Evolutionary conservation across 2,329 filamentous ascomycete genomes (phyloP).

Genomic region (Fusarium avenaceum): DNA sequence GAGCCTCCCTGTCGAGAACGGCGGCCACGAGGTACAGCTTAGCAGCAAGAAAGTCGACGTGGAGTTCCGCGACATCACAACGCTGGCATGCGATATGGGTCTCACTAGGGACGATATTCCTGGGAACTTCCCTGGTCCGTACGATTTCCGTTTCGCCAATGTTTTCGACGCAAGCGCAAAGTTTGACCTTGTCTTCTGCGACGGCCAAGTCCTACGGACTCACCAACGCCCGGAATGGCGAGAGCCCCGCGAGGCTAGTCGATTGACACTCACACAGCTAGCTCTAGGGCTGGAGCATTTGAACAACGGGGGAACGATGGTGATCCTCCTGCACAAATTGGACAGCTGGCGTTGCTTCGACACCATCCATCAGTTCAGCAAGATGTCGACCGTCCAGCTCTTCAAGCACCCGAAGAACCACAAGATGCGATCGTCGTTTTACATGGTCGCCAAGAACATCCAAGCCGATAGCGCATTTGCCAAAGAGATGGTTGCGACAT

Average conservation of each 20-base stretch:
- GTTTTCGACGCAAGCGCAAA: background rate
- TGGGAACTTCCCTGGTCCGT: slow-evolving; percentile 30
- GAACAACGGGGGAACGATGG: slow-evolving; percentile 61
- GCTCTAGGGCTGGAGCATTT: slow-evolving; percentile 62
- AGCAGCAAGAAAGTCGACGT: slow-evolving; percentile 6
- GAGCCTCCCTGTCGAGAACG: slow-evolving; percentile 56
- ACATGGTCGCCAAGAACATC: slow-evolving; percentile 63
- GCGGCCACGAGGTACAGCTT: slow-evolving; percentile 58
- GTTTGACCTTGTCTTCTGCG: slow-evolving; percentile 63
- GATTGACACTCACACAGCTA: slow-evolving; percentile 57
- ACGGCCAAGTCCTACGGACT: slow-evolving; percentile 61
- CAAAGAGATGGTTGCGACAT: slow-evolving; percentile 53
- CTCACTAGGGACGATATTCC: slow-evolving; percentile 49
- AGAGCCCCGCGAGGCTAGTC: slow-evolving; percentile 52
- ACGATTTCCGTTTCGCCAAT: slow-evolving; percentile 37
- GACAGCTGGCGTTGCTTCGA: slow-evolving; percentile 57
- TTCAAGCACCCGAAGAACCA: slow-evolving; percentile 62
- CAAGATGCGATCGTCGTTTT: slow-evolving; percentile 63
- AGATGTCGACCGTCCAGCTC: slow-evolving; percentile 55
- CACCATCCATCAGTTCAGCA: slow-evolving; percentile 56
- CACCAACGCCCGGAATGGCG: slow-evolving; percentile 54
- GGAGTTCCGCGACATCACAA: slow-evolving; percentile 62
- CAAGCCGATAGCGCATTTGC: slow-evolving; percentile 52
- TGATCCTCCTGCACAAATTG: slow-evolving; percentile 64
- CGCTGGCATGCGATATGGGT: slow-evolving; percentile 63